Conservation (phyloP, 2,329 filamentous ascomycete species). For the Sphaerulina populicola region DNA sequence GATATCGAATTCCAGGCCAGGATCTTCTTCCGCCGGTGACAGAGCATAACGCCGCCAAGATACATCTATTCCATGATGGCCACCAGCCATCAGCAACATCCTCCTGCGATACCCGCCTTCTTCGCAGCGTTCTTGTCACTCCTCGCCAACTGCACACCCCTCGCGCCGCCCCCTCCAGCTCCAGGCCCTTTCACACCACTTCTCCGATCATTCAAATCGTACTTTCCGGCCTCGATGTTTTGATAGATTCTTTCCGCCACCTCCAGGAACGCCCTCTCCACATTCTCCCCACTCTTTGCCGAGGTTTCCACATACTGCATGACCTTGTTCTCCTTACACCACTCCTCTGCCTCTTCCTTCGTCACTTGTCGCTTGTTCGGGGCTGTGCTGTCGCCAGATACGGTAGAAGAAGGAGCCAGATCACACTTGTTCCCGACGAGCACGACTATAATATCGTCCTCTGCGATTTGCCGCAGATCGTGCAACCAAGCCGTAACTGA, state of each 20-base stretch:
- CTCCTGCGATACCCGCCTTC: constrained; percentile 25
- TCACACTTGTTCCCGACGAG: constrained; percentile 94
- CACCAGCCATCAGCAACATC: constrained; percentile 19
- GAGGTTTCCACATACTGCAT: constrained; percentile 93
- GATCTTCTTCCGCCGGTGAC: too few species aligned
- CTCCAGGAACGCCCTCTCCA: constrained; percentile 85
- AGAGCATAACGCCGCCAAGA: background rate
- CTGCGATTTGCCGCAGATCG: constrained; percentile 87
- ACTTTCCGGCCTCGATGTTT: constrained; percentile 91
- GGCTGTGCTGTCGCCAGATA: constrained; percentile 24
- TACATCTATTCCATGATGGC: constrained; percentile 1
- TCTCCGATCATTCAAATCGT: constrained; percentile 86
- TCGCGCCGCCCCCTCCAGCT: constrained; percentile 41
- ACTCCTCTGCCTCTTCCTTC: constrained; percentile 73
- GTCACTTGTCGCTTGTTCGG: constrained; percentile 71
- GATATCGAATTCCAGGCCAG: too few species aligned
- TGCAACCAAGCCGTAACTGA: constrained; percentile 90
- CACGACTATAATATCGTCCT: constrained; percentile 89
- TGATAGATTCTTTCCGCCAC: constrained; percentile 93
- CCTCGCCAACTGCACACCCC: constrained; percentile 39
- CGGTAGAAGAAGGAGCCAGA: constrained; percentile 49
- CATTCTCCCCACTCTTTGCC: constrained; percentile 89
- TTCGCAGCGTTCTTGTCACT: constrained; percentile 33
- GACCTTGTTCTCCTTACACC: constrained; percentile 77
- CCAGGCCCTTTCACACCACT: constrained; percentile 74